phyloP scores from a whole-genome alignment of 2,329 filamentous ascomycete genomes.

The Colletotrichum tropicale region DNA sequence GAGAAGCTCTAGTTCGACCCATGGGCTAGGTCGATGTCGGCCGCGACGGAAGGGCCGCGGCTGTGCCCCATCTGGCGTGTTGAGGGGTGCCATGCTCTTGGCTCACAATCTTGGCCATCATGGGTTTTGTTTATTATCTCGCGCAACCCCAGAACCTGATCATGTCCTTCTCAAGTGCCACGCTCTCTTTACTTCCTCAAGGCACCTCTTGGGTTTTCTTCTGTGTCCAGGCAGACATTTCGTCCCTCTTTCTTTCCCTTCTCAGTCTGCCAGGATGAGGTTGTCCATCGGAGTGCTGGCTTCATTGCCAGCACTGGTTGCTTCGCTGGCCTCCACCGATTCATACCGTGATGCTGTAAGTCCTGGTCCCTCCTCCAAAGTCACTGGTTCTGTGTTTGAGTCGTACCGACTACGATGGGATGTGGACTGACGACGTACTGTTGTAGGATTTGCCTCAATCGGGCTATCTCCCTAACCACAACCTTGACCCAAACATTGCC shows the following conservation, averaged over 20 bases:
- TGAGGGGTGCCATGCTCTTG: background rate
- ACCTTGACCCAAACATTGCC: constrained; percentile 42
- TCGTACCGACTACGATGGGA: background rate
- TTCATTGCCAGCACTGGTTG: constrained; percentile 19
- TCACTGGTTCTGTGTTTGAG: background rate
- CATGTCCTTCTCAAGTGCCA: background rate
- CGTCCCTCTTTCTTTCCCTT: background rate
- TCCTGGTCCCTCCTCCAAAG: background rate
- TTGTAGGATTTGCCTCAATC: constrained; percentile 35
- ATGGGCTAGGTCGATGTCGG: background rate
- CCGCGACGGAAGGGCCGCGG: background rate
- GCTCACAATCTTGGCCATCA: background rate
- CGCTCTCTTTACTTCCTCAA: background rate
- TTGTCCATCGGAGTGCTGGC: constrained; percentile 15
- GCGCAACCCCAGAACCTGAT: background rate
- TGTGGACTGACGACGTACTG: background rate
- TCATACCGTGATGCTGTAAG: constrained; percentile 21
- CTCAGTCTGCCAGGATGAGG: constrained; percentile 4
- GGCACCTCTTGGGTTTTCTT: background rate
- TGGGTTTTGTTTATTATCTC: constrained; percentile 16
- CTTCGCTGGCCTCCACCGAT: constrained; percentile 18
- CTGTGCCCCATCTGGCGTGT: background rate
- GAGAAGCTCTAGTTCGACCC: background rate
- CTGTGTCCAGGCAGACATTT: background rate
- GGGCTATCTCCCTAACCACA: constrained; percentile 43